Conservation (phyloP, 2,329 filamentous ascomycete genomes). For the Fragosphaeria purpurea region DNA sequence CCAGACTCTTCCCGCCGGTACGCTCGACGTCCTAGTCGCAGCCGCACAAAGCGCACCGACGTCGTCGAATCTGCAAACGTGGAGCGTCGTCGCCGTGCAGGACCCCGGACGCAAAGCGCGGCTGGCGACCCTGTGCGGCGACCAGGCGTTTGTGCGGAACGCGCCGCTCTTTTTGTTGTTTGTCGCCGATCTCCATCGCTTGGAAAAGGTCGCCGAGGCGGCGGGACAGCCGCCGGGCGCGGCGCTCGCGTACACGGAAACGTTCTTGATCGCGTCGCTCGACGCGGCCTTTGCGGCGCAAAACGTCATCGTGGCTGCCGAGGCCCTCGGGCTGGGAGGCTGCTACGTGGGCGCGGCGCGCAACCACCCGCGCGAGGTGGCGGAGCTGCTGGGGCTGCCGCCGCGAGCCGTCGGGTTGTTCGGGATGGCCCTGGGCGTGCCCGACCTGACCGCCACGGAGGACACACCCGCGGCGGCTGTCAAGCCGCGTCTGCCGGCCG, state of each 20-base stretch:
- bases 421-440: constrained; percentile 20
- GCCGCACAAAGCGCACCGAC: constrained; percentile 25
- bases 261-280: constrained; percentile 23
- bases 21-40: constrained; percentile 20
- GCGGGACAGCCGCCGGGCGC: constrained; percentile 12
- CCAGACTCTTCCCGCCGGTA: constrained; percentile 13
- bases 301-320: constrained; percentile 20
- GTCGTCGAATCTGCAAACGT: constrained; percentile 25
- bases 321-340: constrained; percentile 21
- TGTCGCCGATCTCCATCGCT: constrained; percentile 22
- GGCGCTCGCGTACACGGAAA: constrained; percentile 21
- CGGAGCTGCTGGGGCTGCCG: constrained; percentile 19
- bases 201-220: constrained; percentile 16
- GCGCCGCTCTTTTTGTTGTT: constrained; percentile 24
- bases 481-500: constrained; percentile 20
- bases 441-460: constrained; percentile 12
- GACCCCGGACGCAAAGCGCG: constrained; percentile 18
- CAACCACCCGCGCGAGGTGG: constrained; percentile 19
- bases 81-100: constrained; percentile 21
- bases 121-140: constrained; percentile 18
- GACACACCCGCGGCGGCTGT: constrained; percentile 9
- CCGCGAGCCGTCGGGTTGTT: constrained; percentile 21
- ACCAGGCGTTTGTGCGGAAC: constrained; percentile 22
- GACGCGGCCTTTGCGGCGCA: constrained; percentile 23
- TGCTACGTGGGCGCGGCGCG: constrained; percentile 24